A percentile compares a stretch with the other conserved stretches of the same genome.
phyloP scores from a whole-genome alignment of 805 yeast genomes.

The Kodamaea laetipori region DNA sequence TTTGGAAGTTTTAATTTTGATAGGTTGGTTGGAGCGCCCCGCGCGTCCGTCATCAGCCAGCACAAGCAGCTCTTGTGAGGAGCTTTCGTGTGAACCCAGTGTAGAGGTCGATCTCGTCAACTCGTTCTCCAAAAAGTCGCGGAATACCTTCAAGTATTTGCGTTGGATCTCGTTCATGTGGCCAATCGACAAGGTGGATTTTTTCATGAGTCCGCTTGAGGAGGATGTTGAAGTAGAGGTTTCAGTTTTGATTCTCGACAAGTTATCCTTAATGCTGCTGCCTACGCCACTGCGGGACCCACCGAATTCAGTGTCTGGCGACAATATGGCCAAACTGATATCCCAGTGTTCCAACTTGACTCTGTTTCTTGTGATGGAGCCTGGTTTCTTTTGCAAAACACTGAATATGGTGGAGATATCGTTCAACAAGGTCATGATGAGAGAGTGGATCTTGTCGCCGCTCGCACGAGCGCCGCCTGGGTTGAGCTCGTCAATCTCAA shows the following conservation, averaged over 20 bases:
- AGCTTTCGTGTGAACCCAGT: conserved; percentile 1
- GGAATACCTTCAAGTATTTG: conserved; percentile 42
- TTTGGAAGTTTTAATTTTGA: conserved; percentile 12
- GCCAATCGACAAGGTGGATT: conserved; percentile 20
- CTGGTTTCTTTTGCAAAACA: conserved; percentile 33
- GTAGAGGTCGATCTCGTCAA: conserved; percentile 14
- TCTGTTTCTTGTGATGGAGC: conserved; percentile 43
- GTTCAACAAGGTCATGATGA: conserved; percentile 32
- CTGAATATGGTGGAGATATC: conserved; percentile 35
- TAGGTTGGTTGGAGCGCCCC: conserved; percentile 8
- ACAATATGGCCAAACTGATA: conserved; percentile 35
- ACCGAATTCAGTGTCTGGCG: conserved; percentile 23
- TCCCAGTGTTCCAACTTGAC: conserved; percentile 49
- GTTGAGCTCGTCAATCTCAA: conserved; percentile 8
- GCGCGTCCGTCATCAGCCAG: not conserved
- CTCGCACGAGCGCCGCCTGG: conserved; percentile 11
- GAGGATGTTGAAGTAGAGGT: conserved; percentile 8
- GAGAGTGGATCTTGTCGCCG: conserved; percentile 19
- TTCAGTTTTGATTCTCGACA: conserved; percentile 6
- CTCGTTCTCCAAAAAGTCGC: conserved; percentile 37
- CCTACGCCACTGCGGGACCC: conserved; percentile 7
- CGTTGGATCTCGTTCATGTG: conserved; percentile 38
- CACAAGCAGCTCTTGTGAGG: conserved; percentile 5
- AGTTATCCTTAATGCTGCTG: conserved; percentile 4
- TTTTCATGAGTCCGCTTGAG: conserved; percentile 8